These are phyloP conservation scores for Plantago lanceolata DNA, from an alignment of 305 asterid species.

Conservation along the genomic window DNA sequence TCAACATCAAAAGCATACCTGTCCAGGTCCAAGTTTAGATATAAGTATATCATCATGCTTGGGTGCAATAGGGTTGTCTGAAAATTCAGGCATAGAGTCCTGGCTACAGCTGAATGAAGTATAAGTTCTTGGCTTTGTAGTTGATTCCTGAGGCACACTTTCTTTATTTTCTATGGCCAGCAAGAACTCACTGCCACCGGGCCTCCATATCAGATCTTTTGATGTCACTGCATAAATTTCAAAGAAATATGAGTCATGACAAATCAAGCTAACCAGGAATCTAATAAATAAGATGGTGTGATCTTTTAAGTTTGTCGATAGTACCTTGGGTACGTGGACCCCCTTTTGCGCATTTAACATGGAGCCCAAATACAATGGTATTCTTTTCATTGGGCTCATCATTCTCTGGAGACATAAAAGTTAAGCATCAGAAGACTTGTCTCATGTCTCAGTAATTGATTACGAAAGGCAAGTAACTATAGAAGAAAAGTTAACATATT, in stretches of 20 bases:
- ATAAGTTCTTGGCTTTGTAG: conserved; percentile 52
- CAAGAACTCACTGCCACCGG: conserved; percentile 68
- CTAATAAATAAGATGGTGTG: conserved; percentile 2
- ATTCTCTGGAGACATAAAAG: conserved; percentile 44
- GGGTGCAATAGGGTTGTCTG: conserved; percentile 47
- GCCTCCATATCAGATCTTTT: conserved; percentile 69
- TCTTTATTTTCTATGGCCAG: conserved; percentile 41
- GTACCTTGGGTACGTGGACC: conserved; percentile 54
- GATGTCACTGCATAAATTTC: conserved; percentile 48
- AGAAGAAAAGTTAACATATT: conserved; percentile 16
- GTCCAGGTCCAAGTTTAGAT: conserved; percentile 83
- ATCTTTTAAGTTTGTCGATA: conserved; percentile 6
- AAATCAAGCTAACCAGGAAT: not conserved
- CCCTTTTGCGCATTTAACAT: conserved; percentile 50
- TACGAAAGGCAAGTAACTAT: not conserved
- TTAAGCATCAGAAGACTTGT: conserved; percentile 27
- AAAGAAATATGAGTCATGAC: not conserved
- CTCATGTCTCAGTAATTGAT: conserved; percentile 23
- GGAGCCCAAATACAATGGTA: conserved; percentile 83
- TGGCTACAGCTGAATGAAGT: conserved; percentile 79
- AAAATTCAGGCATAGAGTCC: conserved; percentile 53
- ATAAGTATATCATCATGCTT: conserved; percentile 52
- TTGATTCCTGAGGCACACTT: conserved; percentile 31
- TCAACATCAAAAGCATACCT: conserved; percentile 41
- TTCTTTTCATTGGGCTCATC: conserved; percentile 78